Percentiles rank a stretch among this genome's conserved stretches.
These are phyloP conservation scores for Mycena polygramma DNA, from an alignment of 768 basidiomycete genomes.

Conservation along the genomic window DNA sequence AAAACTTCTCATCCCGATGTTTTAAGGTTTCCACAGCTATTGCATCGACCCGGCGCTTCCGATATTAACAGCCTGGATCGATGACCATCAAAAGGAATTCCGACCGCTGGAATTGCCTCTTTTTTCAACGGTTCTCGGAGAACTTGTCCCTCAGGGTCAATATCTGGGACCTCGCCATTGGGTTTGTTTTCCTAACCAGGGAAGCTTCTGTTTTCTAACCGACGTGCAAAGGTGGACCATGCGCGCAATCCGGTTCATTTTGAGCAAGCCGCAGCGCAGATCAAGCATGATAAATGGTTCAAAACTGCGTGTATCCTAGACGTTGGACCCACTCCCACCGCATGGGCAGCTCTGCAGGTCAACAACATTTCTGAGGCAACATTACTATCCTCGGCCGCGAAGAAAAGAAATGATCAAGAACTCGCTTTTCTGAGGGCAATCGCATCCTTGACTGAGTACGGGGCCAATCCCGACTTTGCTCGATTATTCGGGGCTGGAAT, in stretches of 20 bases:
- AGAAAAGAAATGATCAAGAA: constrained; percentile 49
- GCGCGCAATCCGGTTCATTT: constrained; percentile 50
- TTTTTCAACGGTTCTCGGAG: constrained; percentile 48
- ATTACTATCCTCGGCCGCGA: constrained; percentile 44
- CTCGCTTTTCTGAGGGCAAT: constrained; percentile 47
- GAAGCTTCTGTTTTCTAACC: background rate
- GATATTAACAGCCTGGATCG: constrained; percentile 41
- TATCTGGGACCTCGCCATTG: constrained; percentile 45
- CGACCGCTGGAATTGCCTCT: constrained; percentile 43
- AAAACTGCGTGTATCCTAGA: constrained; percentile 48
- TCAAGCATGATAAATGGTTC: constrained; percentile 36
- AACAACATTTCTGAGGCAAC: constrained; percentile 40
- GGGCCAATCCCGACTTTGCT: constrained; percentile 44
- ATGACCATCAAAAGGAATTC: constrained; percentile 38
- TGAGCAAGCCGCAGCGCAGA: constrained; percentile 42
- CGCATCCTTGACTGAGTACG: constrained; percentile 45
- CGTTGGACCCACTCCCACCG: constrained; percentile 50
- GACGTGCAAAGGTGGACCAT: constrained; percentile 47
- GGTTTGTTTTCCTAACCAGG: constrained; percentile 36
- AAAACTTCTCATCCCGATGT: background rate
- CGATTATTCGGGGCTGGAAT: constrained; percentile 40
- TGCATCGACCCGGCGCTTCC: constrained; percentile 46
- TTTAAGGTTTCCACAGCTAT: constrained; percentile 52
- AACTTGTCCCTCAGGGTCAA: constrained; percentile 41
- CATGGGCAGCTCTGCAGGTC: constrained; percentile 49